These are phyloP conservation scores for Brassica juncea DNA, from an alignment of 345 rosid species.

Conservation along the genomic window DNA sequence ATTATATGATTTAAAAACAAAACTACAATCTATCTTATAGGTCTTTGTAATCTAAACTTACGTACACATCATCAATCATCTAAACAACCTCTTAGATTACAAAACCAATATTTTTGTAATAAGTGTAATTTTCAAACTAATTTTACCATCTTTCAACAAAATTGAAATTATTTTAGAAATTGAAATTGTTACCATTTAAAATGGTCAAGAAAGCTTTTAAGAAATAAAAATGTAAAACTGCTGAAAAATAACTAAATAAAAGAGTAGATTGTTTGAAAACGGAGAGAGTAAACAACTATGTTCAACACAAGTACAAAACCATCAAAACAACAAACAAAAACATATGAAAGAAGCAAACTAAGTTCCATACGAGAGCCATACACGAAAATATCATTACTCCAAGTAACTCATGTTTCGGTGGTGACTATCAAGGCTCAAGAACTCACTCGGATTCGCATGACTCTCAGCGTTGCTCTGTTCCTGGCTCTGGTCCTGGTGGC, in stretches of 20 bases:
- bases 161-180: not conserved
- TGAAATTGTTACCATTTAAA: not conserved
- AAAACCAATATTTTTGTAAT: too few relatives aligned
- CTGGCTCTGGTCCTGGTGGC: constrained; percentile 35
- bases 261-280: not conserved
- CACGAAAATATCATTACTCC: constrained; percentile 30
- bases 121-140: too few relatives aligned
- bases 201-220: not conserved
- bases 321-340: constrained; percentile 12
- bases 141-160: too few relatives aligned
- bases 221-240: not conserved
- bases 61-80: not conserved
- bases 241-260: not conserved
- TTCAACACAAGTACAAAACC: constrained; percentile 21
- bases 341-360: constrained; percentile 7
- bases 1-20: not conserved
- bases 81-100: not conserved
- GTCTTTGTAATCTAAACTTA: not conserved
- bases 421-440: constrained; percentile 75
- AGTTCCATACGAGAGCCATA: constrained; percentile 12
- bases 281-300: constrained; percentile 10
- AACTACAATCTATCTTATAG: not conserved
- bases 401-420: constrained; percentile 45
- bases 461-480: constrained; percentile 53
- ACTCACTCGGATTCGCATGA: constrained; percentile 58